Evolutionary conservation across 176 grass and related monocot species (phyloP).

Genomic region (Hsuehochloa calcarea): DNA sequence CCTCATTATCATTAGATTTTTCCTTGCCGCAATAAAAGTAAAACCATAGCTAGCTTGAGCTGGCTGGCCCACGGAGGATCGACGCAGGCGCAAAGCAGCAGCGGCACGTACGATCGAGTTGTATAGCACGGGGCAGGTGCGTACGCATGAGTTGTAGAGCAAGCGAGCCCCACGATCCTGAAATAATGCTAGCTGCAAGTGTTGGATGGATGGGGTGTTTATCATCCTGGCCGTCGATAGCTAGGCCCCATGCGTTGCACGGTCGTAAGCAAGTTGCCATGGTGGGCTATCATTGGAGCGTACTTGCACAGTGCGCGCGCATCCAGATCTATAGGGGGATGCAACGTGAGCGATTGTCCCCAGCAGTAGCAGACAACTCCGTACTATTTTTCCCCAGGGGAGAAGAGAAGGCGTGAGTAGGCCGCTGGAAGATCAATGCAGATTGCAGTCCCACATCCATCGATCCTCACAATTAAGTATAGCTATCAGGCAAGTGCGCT

Average conservation of each 20-base stretch:
- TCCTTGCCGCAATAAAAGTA: not conserved
- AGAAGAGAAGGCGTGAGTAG: not conserved
- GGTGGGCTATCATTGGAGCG: not conserved
- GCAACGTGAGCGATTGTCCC: not conserved
- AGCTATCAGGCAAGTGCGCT: not conserved
- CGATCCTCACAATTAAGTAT: not conserved
- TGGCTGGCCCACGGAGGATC: not conserved
- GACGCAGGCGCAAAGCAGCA: not conserved
- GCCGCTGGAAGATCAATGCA: not conserved
- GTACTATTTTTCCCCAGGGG: not conserved
- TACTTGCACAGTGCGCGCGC: conserved; percentile 41
- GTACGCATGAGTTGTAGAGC: not conserved
- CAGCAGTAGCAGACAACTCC: not conserved
- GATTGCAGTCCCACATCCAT: not conserved
- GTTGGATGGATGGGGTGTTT: not conserved
- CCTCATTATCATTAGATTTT: not conserved
- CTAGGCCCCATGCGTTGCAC: not conserved
- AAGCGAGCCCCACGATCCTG: not conserved
- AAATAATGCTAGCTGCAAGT: not conserved
- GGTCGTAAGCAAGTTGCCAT: conserved; percentile 4
- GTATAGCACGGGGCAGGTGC: not conserved
- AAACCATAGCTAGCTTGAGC: not conserved
- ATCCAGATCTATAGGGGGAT: conserved; percentile 38
- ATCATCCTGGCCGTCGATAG: not conserved
- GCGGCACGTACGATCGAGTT: not conserved